Evolutionary conservation across 1,284 basidiomycete species (phyloP).

Genomic region (Cryptococcus sp.): DNA sequence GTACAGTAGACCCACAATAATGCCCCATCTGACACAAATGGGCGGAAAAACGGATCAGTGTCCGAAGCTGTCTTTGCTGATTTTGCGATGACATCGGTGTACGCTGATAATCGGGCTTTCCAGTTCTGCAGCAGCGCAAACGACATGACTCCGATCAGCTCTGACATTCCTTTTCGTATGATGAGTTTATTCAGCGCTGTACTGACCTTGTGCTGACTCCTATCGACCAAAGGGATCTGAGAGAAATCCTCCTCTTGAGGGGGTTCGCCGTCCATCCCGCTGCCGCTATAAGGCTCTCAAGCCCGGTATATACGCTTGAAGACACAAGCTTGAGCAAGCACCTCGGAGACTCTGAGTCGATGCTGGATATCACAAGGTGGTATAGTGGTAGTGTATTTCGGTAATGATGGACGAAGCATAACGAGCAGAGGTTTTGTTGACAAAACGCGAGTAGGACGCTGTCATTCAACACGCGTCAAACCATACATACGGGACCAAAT

Average conservation of each 20-base stretch:
- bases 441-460: no score
- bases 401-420: no score
- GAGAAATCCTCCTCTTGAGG: constrained; percentile 94
- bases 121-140: constrained; percentile 64
- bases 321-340: not conserved
- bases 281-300: not conserved
- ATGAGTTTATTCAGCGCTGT: no score
- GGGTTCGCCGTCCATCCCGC: constrained; percentile 78
- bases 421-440: no score
- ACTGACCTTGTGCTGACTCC: constrained; percentile 76
- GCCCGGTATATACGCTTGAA: not conserved
- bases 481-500: no score
- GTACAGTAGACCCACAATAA: constrained; percentile 33
- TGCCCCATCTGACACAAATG: constrained; percentile 65
- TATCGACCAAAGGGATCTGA: constrained; percentile 73
- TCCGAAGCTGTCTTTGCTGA: constrained; percentile 88
- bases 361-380: no score
- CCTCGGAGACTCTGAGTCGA: no score
- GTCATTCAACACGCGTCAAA: no score
- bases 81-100: constrained; percentile 81
- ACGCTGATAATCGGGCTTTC: constrained; percentile 95
- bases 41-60: constrained; percentile 88
- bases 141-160: not conserved
- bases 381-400: no score
- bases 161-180: not conserved